These are phyloP conservation scores for Rhypophila decipiens DNA, from an alignment of 495 filamentous ascomycete species.

Conservation along the genomic window DNA sequence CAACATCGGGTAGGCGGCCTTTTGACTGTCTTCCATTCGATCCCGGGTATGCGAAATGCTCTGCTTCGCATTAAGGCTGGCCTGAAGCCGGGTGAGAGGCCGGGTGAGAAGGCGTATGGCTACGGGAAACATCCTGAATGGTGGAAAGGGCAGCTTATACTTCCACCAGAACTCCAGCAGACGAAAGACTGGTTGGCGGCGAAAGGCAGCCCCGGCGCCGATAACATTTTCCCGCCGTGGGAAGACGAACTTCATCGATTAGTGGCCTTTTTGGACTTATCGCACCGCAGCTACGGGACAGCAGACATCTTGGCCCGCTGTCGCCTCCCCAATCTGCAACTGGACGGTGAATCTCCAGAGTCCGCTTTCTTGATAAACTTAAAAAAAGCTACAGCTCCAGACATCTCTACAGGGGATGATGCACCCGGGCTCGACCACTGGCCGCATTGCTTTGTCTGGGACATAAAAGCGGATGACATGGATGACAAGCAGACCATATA, in stretches of 20 bases:
- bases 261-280: slow-evolving; percentile 78
- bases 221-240: slow-evolving; percentile 27
- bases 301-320: slow-evolving; percentile 41
- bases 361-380: background rate
- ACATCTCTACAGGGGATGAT: no score
- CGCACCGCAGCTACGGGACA: slow-evolving; percentile 76
- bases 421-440: no score
- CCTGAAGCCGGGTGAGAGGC: slow-evolving; percentile 36
- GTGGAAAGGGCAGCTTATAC: slow-evolving; percentile 74
- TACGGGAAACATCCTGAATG: slow-evolving; percentile 71
- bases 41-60: slow-evolving; percentile 72
- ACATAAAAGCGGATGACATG: no score
- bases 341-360: background rate
- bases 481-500: no score
- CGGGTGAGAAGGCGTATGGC: no score
- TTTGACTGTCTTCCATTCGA: slow-evolving; percentile 74
- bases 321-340: background rate
- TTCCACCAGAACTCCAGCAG: slow-evolving; percentile 50
- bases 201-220: slow-evolving; percentile 23
- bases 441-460: no score
- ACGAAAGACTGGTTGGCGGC: slow-evolving; percentile 42
- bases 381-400: no score
- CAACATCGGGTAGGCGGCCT: slow-evolving; percentile 57
- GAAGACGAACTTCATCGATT: slow-evolving; percentile 63
- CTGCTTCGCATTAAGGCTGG: slow-evolving; percentile 56